Base-by-base conservation (phyloP, 2,329 filamentous ascomycete genomes). In the Dendryphion nanum region DNA sequence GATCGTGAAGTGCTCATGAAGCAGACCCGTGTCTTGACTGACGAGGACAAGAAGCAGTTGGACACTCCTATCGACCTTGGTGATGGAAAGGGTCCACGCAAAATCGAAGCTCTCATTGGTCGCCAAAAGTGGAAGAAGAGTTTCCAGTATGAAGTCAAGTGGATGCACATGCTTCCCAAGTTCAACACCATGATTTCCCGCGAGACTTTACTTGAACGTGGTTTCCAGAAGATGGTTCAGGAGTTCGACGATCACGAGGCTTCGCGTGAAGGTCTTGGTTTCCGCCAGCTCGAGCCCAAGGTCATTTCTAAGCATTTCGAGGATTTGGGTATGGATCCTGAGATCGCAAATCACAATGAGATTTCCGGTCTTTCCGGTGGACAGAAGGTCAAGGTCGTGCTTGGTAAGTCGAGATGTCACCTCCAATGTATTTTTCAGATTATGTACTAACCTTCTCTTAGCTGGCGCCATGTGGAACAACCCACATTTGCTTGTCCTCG, bases 191-290 rank as follows among this genome's bases (percentile, higher is more conserved):
- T 89, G 74, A 83, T 98, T 55, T 95, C 89, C 4, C 87, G 93
- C 35, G 93, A 98, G 70, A 98, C 90, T 0, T 78, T 98, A 16
- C 63, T 85, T 7, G 83, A 91, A 41, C 81, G 85, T 41, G 93
- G 93, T 16, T 98, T 94, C 74, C 77, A 79, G 71, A 98, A 98
- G 75, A 76, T 97, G 47, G 79, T 98, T 30, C 93, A 98, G 64
- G 93, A 98, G 68, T 98, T 97, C 50, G 94, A 98, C 59, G 93
- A 98, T 65, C 91, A 97, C 73, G 93, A 98, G 72, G 87, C 93
- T 13, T 95, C 91, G n/a, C 87, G 93, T 60, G 93, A 98, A 70
- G 93, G 93, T 79, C 83, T 98, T 24, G 91, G 93, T 50, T 98
- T 93, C 79, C 88, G 93, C 64, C 81, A 90, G 56, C 81, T 98